Conservation (phyloP, 139 green algal genomes). For the Spirogloea muscicola region DNA sequence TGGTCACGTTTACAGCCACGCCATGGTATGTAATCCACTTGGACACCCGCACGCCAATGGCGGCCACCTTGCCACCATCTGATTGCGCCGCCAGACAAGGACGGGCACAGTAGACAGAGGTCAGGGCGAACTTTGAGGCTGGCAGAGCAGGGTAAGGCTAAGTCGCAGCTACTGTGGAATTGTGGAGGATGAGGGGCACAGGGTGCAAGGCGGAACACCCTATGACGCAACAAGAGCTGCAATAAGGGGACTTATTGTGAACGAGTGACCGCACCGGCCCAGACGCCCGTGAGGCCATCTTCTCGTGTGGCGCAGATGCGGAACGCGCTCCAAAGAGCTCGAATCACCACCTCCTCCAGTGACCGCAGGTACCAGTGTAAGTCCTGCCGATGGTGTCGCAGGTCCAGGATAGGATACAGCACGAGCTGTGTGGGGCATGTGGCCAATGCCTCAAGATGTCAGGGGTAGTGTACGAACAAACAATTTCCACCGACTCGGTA, state of each 20-base stretch:
- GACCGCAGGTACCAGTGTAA: constrained; percentile 75
- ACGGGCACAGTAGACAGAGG: not conserved
- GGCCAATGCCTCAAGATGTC: not conserved
- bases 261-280: constrained; percentile 48
- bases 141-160: not conserved
- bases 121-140: not conserved
- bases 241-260: not conserved
- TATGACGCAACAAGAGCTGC: not conserved
- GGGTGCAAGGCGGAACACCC: not conserved
- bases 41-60: constrained; percentile 66
- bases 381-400: constrained; percentile 55
- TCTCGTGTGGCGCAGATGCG: constrained; percentile 55
- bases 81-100: constrained; percentile 12
- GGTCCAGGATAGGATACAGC: constrained; percentile 73
- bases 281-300: constrained; percentile 71
- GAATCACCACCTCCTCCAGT: constrained; percentile 54
- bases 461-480: not conserved
- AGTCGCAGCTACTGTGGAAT: not conserved
- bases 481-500: not conserved
- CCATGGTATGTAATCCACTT: constrained; percentile 76
- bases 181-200: not conserved
- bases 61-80: constrained; percentile 64
- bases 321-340: constrained; percentile 18
- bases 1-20: constrained; percentile 69
- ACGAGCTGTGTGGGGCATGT: constrained; percentile 60